Evolutionary conservation across 495 filamentous ascomycete species (phyloP).

Genomic region (Lichina pygmaea): DNA sequence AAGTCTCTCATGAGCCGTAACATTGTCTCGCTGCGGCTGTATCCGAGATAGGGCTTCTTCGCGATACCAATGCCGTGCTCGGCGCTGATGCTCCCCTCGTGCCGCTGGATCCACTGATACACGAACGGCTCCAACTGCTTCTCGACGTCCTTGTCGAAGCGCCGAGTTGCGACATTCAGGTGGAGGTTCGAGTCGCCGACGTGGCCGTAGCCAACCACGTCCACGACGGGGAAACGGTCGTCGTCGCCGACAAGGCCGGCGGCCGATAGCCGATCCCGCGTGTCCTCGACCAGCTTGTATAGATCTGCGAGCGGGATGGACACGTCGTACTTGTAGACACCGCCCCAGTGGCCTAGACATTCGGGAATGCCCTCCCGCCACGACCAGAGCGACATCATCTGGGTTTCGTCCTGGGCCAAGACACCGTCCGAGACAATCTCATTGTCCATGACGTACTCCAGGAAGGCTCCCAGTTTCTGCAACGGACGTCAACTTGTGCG

Average conservation of each 20-base stretch:
- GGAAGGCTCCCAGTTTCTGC: constrained; percentile 49
- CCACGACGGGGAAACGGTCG: constrained; percentile 55
- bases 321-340: constrained; percentile 94
- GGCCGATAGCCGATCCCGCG: constrained; percentile 35
- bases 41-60: constrained; percentile 84
- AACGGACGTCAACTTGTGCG: not conserved
- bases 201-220: constrained; percentile 86
- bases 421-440: constrained; percentile 72
- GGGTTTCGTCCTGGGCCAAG: constrained; percentile 75
- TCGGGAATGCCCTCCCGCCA: constrained; percentile 90
- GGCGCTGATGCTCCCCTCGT: constrained; percentile 77
- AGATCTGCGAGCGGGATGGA: constrained; percentile 77
- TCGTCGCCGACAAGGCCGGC: constrained; percentile 54
- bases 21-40: constrained; percentile 69
- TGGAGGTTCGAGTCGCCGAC: constrained; percentile 95
- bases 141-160: constrained; percentile 75
- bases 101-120: constrained; percentile 80
- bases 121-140: constrained; percentile 78
- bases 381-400: constrained; percentile 60
- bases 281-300: constrained; percentile 72
- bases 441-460: constrained; percentile 72
- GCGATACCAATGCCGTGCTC: constrained; percentile 86
- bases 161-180: constrained; percentile 56
- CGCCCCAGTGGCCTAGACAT: constrained; percentile 65
- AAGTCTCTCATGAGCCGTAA: constrained; percentile 78